Evolutionary conservation across 768 basidiomycete species (phyloP).

Genomic region (Pisolithus tinctorius): DNA sequence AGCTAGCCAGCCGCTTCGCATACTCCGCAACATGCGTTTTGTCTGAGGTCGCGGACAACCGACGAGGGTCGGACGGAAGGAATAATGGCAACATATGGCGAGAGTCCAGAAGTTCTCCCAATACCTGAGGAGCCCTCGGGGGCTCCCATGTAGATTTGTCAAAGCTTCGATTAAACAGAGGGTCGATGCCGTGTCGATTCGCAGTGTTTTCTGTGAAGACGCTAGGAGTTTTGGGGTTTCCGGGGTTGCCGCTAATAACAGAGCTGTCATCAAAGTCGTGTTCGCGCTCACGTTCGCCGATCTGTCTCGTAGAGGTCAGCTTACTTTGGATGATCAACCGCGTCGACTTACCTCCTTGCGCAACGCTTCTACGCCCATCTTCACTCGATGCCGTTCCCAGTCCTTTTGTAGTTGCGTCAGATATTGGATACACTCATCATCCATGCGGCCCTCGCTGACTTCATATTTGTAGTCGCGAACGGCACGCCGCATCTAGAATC

Average conservation of each 20-base stretch:
- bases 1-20: conserved; percentile 7
- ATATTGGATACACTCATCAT: conserved; percentile 92
- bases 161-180: conserved; percentile 65
- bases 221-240: conserved; percentile 23
- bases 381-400: conserved; percentile 90
- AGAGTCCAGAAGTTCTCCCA: conserved; percentile 90
- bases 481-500: conserved; percentile 77
- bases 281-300: conserved; percentile 61
- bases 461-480: conserved; percentile 93
- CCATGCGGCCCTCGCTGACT: conserved; percentile 87
- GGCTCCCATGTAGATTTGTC: conserved; percentile 75
- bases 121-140: conserved; percentile 65
- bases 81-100: conserved; percentile 87
- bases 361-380: conserved; percentile 77
- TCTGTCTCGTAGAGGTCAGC: conserved; percentile 32
- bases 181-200: conserved; percentile 60
- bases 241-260: conserved; percentile 33
- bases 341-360: conserved; percentile 61
- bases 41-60: conserved; percentile 64
- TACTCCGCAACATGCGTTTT: conserved; percentile 26
- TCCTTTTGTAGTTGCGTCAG: conserved; percentile 93
- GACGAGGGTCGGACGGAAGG: conserved; percentile 74
- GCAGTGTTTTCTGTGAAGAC: conserved; percentile 29
- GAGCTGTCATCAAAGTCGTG: conserved; percentile 29
- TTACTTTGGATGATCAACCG: not conserved